Base-by-base conservation (phyloP, 768 basidiomycete species). In the Harrya chromipes region DNA sequence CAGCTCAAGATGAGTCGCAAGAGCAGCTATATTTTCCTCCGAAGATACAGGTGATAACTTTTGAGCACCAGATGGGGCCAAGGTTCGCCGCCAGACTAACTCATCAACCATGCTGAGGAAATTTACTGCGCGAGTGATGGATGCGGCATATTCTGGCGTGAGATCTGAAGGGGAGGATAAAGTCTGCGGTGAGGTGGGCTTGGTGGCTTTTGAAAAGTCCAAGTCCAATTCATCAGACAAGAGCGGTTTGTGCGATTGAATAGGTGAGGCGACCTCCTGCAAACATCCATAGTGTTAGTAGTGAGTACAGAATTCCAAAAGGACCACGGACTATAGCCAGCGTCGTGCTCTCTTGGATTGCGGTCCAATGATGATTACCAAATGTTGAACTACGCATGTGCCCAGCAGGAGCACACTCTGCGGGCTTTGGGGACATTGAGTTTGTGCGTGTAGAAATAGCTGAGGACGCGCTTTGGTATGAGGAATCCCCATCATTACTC, bases 61-160 rank as follows among this genome's bases (percentile, higher is more conserved):
- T 20, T 50, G 48, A 11, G 51, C 47, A 3, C 45, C 53, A 4
- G 54, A 51, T 1, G 50, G 26, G 2, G 29, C 37, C 19, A 54
- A 49, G 20, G 54, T 40, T 7, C 66, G 53, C 26, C 56, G 58
- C 66, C 66, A 67, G 12, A 67, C 56, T 0, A 69, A 45, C 35
- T 67, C 63, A 35, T 67, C 67, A 4, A 65, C 56, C 6, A 49
- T 24, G 4, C 49, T 49, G n/a, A 69, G 46, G 31, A 67, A 69
- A 36, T 58, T 51, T 47, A 69, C 17, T 1, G 67, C 50, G 6
- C 57, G 57, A 14, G 38, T 26, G 40, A 69, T 51, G 7, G 68
- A 58, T 14, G 55, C 43, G 0, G 59, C 17, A 12, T 56, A 44
- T 41, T 59, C 50, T 34, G 39, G 46, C n/a, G 39, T 21, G 1